Conservation (phyloP, 2,329 filamentous ascomycete genomes). For the Botrytis pseudocinerea region DNA sequence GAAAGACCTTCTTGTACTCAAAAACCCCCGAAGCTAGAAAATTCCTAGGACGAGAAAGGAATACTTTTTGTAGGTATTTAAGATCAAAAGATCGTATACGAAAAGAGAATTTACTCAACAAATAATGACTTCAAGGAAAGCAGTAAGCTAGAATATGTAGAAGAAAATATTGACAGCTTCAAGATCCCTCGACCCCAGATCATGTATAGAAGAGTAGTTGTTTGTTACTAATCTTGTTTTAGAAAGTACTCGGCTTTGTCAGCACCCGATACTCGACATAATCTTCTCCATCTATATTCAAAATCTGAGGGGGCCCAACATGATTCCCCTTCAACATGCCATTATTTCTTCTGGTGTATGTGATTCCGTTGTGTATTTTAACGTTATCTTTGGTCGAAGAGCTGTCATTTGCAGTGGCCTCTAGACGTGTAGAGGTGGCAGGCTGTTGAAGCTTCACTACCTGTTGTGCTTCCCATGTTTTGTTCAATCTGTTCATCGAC, state of each 20-base stretch:
- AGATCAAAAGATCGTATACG: background rate
- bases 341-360: slow-evolving; percentile 61
- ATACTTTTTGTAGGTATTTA: background rate
- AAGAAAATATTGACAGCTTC: background rate
- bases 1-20: background rate
- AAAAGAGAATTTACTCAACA: background rate
- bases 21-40: background rate
- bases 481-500: slow-evolving; percentile 37
- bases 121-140: background rate
- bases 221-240: background rate
- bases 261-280: slow-evolving; percentile 67
- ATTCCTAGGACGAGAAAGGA: background rate
- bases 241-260: slow-evolving; percentile 60
- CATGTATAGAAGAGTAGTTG: background rate
- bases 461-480: slow-evolving; percentile 35
- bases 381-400: slow-evolving; percentile 49
- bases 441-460: background rate
- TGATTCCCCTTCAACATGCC: slow-evolving; percentile 64
- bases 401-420: slow-evolving; percentile 22
- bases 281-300: slow-evolving; percentile 66
- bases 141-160: background rate
- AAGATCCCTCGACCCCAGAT: background rate
- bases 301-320: slow-evolving; percentile 61
- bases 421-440: slow-evolving; percentile 18
- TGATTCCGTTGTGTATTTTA: slow-evolving; percentile 59